Conservation (phyloP, 1,284 basidiomycete species). For the Tilletia caries region DNA sequence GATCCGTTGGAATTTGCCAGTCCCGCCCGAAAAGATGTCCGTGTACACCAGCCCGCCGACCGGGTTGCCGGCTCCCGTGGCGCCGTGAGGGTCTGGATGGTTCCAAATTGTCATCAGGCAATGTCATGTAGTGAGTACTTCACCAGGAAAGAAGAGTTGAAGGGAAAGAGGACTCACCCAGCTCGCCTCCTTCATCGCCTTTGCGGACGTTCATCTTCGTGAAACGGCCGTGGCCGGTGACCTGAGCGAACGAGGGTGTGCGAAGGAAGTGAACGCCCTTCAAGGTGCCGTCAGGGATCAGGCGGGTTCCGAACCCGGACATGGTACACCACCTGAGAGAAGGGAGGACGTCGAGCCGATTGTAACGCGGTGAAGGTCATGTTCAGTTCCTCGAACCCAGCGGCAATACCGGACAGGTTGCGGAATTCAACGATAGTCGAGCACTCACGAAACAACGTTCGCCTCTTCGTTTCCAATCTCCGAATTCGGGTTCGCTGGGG, state of each 20-base stretch:
- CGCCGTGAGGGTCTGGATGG: slow-evolving; percentile 33
- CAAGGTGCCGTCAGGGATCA: slow-evolving; percentile 47
- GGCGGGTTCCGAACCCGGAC: slow-evolving; percentile 35
- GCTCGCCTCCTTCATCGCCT: slow-evolving; percentile 53
- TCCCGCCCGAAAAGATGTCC: slow-evolving; percentile 19
- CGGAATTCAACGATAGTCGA: no score
- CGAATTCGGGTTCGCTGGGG: no score
- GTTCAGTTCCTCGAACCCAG: no score
- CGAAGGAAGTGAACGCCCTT: slow-evolving; percentile 45
- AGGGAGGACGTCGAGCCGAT: no score
- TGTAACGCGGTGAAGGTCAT: no score
- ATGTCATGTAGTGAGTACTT: no score
- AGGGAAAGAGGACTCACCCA: slow-evolving; percentile 20
- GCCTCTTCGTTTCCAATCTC: no score
- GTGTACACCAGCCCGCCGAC: slow-evolving; percentile 44
- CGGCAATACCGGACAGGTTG: no score
- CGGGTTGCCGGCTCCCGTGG: slow-evolving; percentile 39
- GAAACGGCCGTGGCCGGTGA: slow-evolving; percentile 47
- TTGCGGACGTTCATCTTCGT: slow-evolving; percentile 50
- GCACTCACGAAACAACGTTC: no score
- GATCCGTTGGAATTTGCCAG: slow-evolving; percentile 43
- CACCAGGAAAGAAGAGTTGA: no score
- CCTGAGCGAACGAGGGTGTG: slow-evolving; percentile 44
- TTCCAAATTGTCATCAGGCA: no score
- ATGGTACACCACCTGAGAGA: background rate